Evolutionary conservation across 441 rosid species (phyloP).

Genomic region (Biscutella laevigata): DNA sequence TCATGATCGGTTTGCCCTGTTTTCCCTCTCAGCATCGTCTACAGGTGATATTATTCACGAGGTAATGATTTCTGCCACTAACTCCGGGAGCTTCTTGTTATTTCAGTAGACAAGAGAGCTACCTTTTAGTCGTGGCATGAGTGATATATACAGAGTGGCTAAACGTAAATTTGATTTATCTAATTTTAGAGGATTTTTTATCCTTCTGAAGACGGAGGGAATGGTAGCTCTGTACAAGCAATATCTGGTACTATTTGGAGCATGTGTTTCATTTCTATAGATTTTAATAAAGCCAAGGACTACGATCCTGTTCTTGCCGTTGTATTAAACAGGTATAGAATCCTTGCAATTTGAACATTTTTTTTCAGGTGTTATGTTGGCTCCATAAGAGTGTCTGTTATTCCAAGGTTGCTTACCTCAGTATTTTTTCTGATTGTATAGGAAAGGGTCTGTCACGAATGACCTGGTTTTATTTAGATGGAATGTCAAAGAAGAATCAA

Average conservation of each 20-base stretch:
- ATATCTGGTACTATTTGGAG: slow-evolving; percentile 92
- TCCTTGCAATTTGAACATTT: slow-evolving; percentile 24
- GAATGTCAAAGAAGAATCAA: slow-evolving; percentile 49
- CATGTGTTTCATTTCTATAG: slow-evolving; percentile 85
- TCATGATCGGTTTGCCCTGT: slow-evolving; percentile 71
- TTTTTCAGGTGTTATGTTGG: slow-evolving; percentile 17
- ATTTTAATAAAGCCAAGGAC: slow-evolving; percentile 46
- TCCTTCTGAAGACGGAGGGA: slow-evolving; percentile 47
- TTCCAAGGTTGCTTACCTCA: slow-evolving; percentile 22
- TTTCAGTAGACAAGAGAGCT: neutral
- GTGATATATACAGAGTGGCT: slow-evolving; percentile 15
- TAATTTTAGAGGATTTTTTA: slow-evolving; percentile 53
- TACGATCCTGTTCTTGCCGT: slow-evolving; percentile 80
- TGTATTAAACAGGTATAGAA: slow-evolving; percentile 73
- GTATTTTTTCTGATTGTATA: slow-evolving; percentile 32
- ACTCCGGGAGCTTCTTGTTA: slow-evolving; percentile 19
- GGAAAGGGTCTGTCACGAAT: slow-evolving; percentile 60
- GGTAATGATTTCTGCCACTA: slow-evolving; percentile 34
- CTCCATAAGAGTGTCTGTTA: slow-evolving; percentile 16
- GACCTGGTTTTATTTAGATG: slow-evolving; percentile 67
- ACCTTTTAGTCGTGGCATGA: neutral
- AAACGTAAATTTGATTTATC: slow-evolving; percentile 21
- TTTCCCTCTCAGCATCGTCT: slow-evolving; percentile 60
- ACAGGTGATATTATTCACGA: slow-evolving; percentile 57
- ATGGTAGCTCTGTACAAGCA: slow-evolving; percentile 21